Conservation (phyloP, 495 filamentous ascomycete genomes). For the Tuber aestivum region DNA sequence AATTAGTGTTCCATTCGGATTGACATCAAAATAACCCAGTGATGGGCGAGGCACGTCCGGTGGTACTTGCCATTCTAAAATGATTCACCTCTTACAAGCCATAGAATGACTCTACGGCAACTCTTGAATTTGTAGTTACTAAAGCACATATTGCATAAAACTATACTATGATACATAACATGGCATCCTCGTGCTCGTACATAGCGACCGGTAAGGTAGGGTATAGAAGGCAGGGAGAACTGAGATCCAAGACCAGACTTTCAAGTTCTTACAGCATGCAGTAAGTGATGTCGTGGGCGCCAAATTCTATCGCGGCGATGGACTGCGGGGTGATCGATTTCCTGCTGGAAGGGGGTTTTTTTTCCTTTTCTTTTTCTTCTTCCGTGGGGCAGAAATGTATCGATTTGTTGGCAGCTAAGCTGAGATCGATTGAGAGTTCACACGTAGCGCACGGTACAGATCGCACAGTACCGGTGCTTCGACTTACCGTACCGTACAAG, state of each 20-base stretch:
- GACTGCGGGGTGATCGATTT: not conserved
- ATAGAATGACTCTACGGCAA: not conserved
- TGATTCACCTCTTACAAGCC: not conserved
- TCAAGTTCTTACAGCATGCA: not conserved
- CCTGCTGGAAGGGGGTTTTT: too few relatives aligned
- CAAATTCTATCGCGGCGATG: not conserved
- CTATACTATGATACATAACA: too few relatives aligned
- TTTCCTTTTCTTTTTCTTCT: too few relatives aligned
- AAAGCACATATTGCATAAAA: not conserved
- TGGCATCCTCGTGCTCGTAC: too few relatives aligned
- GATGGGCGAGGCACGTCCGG: not conserved
- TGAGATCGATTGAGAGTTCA: not conserved
- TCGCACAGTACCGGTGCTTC: too few relatives aligned
- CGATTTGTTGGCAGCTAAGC: not conserved
- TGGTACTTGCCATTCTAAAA: not conserved
- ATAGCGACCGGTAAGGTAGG: not conserved
- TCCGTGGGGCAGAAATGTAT: not conserved
- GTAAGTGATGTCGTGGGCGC: not conserved
- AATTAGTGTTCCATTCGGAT: constrained; percentile 5
- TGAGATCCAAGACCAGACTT: not conserved
- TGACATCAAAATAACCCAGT: not conserved
- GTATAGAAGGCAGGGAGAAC: not conserved
- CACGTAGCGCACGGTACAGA: not conserved
- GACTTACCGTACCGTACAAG: not conserved
- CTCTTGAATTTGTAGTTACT: not conserved